phyloP scores from a whole-genome alignment of 2,329 filamentous ascomycete species.

The Trichothecium roseum region DNA sequence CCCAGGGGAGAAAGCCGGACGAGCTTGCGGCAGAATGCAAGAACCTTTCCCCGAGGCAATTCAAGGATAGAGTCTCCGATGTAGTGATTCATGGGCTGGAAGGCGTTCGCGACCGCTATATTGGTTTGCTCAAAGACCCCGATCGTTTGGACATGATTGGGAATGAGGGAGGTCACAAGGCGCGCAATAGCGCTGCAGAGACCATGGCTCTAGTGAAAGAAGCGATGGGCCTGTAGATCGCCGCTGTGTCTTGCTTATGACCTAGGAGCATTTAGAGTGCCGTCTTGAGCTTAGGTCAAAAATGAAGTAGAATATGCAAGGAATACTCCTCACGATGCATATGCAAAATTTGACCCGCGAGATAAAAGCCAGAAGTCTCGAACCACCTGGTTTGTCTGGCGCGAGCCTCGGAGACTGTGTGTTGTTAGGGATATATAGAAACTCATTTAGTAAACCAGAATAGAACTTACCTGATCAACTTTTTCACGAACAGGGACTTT shows the following conservation, averaged over 20 bases:
- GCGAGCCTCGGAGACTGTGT: constrained; percentile 49
- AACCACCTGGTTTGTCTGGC: constrained; percentile 55
- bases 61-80: constrained; percentile 46
- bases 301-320: not conserved
- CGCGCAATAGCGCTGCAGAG: constrained; percentile 47
- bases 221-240: constrained; percentile 36
- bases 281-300: not conserved
- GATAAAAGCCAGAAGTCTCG: constrained; percentile 65
- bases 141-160: constrained; percentile 48
- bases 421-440: not conserved
- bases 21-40: constrained; percentile 29
- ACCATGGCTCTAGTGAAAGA: constrained; percentile 44
- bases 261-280: not conserved
- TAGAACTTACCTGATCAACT: constrained; percentile 47
- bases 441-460: not conserved
- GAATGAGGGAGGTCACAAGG: constrained; percentile 46
- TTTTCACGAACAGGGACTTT: constrained; percentile 55
- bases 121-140: constrained; percentile 37
- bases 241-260: not conserved
- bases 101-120: constrained; percentile 46
- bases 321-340: constrained; percentile 35
- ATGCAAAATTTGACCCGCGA: constrained; percentile 50
- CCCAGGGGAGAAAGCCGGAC: constrained; percentile 23
- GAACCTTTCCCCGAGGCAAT: constrained; percentile 22
- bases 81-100: constrained; percentile 42